Conservation (phyloP, 306 rosid genomes). For the Delonix regia region DNA sequence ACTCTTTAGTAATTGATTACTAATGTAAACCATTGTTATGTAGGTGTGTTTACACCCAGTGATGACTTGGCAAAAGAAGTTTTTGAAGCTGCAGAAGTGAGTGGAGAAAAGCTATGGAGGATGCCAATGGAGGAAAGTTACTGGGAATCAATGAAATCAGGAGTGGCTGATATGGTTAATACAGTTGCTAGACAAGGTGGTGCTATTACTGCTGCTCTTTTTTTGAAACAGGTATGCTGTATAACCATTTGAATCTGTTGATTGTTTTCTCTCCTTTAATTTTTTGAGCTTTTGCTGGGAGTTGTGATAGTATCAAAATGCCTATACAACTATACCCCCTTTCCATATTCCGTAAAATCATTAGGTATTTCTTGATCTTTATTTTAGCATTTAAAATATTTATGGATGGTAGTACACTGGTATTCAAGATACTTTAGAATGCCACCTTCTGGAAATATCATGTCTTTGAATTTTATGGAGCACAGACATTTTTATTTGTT, state of each 20-base stretch:
- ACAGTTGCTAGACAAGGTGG: constrained; percentile 89
- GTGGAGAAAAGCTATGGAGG: constrained; percentile 96
- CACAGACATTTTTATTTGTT: no score
- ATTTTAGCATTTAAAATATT: background rate
- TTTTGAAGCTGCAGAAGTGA: constrained; percentile 70
- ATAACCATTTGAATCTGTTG: background rate
- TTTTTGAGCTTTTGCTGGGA: background rate
- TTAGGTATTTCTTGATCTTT: background rate
- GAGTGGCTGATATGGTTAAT: constrained; percentile 95
- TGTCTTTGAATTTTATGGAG: no score
- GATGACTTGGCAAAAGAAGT: constrained; percentile 95
- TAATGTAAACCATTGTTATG: constrained; percentile 27
- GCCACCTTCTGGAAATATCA: background rate
- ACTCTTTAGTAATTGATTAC: constrained; percentile 4
- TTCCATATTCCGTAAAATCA: background rate
- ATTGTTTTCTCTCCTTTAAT: background rate
- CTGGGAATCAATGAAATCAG: constrained; percentile 97
- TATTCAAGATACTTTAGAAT: background rate
- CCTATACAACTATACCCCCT: background rate
- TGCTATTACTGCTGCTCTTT: constrained; percentile 93
- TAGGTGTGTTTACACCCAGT: constrained; percentile 90
- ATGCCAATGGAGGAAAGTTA: constrained; percentile 97
- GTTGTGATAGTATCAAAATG: background rate
- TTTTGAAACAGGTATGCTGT: constrained; percentile 81
- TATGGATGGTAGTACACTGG: background rate